Evolutionary conservation across 257 asterid species (phyloP), one percentile per base, ranked within the genome.

Genomic region (Lycium barbarum): DNA sequence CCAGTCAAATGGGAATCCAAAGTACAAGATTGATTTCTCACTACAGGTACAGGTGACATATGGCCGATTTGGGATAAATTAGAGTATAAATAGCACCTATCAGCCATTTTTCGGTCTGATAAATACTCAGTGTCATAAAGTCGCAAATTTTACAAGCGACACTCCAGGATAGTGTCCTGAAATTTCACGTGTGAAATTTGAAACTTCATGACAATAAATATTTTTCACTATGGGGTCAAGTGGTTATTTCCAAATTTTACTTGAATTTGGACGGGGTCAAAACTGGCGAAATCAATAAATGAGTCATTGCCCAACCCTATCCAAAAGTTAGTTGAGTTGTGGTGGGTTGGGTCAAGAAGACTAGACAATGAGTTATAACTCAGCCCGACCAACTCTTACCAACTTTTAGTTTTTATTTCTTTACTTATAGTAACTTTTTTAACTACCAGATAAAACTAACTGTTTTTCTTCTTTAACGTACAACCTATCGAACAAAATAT

Each of bases 1-100:
- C 83, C 35, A 62, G 22, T 83, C 88, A 33, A 89, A 88, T 57
- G 97, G 94, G 4, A 84, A 87, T n/a, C 94, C 97, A 1, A 93
- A 93, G 55, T 92, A 71, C 88, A 86, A 87, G 55, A 62, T 92
- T 13, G 97, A 92, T 58, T 86, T 93, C 35, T 55, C 83, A 0
- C 49, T 49, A 70, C 33, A 70, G 79, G 54, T 70, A 38, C 2
- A 2, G 0, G 0, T 67, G 13, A 35, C 12, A 36, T 3, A 36
- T 36, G 13, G 7, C 2, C 7, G 22, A 7, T 14, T 65, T 33
- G 43, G 12, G 0, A 0, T 65, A 8, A 65, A 65, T 26, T 26
- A 49, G 12, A 9, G 10, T 9, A 49, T 1, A 2, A 62, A 61
- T 20, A 4, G 45, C 45, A 40, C 45, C 7, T 40, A 40, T 40